Evolutionary conservation across 164 flowering plant species (phyloP).

Genomic region (Vitis rotundifolia): DNA sequence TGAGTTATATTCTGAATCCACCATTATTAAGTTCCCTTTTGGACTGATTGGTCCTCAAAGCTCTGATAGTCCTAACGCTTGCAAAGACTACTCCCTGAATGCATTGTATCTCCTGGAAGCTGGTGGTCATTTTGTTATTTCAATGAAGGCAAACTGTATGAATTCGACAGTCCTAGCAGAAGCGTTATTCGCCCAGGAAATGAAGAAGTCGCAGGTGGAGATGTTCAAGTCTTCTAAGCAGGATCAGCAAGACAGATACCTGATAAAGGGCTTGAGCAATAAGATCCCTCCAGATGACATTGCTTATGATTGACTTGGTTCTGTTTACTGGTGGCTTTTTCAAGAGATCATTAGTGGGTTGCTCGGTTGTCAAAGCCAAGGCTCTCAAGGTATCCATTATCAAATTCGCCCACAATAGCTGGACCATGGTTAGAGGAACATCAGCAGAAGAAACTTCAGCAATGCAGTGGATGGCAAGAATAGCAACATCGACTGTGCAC

Average conservation of each 20-base stretch:
- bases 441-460: conserved; percentile 40
- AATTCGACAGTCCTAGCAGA: too few relatives aligned
- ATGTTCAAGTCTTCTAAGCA: conserved; percentile 4
- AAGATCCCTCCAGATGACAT: conserved; percentile 43
- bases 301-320: conserved; percentile 33
- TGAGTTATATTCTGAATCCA: background rate
- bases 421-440: conserved; percentile 38
- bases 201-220: too few relatives aligned
- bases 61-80: conserved; percentile 5
- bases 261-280: conserved; percentile 39
- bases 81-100: conserved; percentile 36
- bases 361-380: conserved; percentile 35
- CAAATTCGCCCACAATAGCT: conserved; percentile 48
- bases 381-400: conserved; percentile 48
- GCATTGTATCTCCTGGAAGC: conserved; percentile 9
- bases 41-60: background rate
- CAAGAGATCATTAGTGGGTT: conserved; percentile 36
- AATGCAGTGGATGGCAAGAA: conserved; percentile 35
- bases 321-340: conserved; percentile 27
- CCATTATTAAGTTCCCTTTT: conserved; percentile 4
- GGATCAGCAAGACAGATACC: conserved; percentile 22
- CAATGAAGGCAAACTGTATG: too few relatives aligned
- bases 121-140: conserved; percentile 18
- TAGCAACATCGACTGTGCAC: conserved; percentile 44
- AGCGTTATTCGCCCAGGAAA: too few relatives aligned